phyloP scores from a whole-genome alignment of 2,329 filamentous ascomycete genomes.

The Penicillium glabrum region DNA sequence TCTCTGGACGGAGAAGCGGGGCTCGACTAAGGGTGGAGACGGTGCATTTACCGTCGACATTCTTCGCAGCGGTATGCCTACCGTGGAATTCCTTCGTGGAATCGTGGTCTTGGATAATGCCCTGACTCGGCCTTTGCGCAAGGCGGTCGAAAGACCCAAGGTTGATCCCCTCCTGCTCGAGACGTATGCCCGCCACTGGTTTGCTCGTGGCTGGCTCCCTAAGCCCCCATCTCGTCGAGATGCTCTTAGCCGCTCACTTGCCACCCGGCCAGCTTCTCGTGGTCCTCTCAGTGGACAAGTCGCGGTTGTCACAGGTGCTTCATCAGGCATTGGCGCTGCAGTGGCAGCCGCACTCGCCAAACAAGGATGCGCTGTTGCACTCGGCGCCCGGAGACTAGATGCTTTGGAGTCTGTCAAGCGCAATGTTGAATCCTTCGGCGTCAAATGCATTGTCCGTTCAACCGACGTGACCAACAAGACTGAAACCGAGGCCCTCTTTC shows the following conservation, averaged over 20 bases:
- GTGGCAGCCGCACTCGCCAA: slow-evolving; percentile 67
- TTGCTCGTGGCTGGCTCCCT: slow-evolving; percentile 73
- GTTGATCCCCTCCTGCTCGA: slow-evolving; percentile 70
- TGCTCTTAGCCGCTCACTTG: slow-evolving; percentile 42
- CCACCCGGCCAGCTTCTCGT: slow-evolving; percentile 44
- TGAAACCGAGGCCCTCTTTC: slow-evolving; percentile 67
- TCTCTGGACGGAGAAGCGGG: slow-evolving; percentile 70
- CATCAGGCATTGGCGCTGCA: slow-evolving; percentile 76
- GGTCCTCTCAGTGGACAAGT: slow-evolving; percentile 68
- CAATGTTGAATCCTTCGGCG: slow-evolving; percentile 56
- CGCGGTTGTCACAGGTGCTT: slow-evolving; percentile 75
- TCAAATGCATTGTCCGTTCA: slow-evolving; percentile 66
- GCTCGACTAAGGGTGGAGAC: slow-evolving; percentile 63
- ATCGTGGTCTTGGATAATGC: slow-evolving; percentile 74
- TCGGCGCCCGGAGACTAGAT: slow-evolving; percentile 70
- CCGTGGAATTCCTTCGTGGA: slow-evolving; percentile 66
- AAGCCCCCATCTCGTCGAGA: slow-evolving; percentile 57
- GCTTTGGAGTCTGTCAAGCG: slow-evolving; percentile 67
- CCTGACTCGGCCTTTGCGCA: slow-evolving; percentile 61
- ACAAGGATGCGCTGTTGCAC: slow-evolving; percentile 70
- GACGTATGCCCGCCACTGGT: slow-evolving; percentile 79
- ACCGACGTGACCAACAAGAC: slow-evolving; percentile 70
- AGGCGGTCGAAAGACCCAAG: slow-evolving; percentile 62
- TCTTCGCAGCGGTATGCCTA: slow-evolving; percentile 77
- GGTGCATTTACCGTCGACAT: slow-evolving; percentile 77